These are phyloP conservation scores for Atkinsonella hypoxylon DNA, from an alignment of 2,329 filamentous ascomycete species.

Conservation along the genomic window DNA sequence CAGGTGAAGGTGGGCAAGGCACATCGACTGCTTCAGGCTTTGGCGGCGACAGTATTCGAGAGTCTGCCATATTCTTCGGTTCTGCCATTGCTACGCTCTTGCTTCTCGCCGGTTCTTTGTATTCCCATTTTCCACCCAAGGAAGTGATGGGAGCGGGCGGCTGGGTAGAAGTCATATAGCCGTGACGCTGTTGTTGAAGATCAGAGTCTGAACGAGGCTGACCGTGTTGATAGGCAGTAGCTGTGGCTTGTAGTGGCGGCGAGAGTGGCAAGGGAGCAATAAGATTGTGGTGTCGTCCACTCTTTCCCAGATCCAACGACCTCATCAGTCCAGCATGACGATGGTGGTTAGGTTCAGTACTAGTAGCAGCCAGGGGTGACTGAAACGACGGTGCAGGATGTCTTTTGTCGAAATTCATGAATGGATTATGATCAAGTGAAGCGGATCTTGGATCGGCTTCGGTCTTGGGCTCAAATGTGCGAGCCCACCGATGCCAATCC, in stretches of 20 bases:
- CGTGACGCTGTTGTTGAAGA: conserved; percentile 19
- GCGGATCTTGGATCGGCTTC: conserved; percentile 42
- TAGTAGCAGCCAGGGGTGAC: conserved; percentile 40
- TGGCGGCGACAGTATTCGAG: not conserved
- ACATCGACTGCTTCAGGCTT: conserved; percentile 17
- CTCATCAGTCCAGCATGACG: conserved; percentile 34
- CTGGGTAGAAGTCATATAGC: not conserved
- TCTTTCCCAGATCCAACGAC: conserved; percentile 28
- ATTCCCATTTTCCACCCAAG: not conserved
- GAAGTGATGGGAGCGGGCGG: not conserved
- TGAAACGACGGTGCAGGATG: conserved; percentile 50
- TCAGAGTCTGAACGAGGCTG: conserved; percentile 34
- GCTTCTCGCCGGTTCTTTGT: not conserved
- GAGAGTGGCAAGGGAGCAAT: conserved; percentile 26
- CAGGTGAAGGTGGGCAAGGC: conserved; percentile 34
- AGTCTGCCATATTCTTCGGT: not conserved
- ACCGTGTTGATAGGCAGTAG: conserved; percentile 28
- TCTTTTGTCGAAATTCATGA: conserved; percentile 50
- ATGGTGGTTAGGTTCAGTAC: conserved; percentile 31
- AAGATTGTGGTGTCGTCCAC: conserved; percentile 16
- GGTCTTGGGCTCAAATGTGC: conserved; percentile 23
- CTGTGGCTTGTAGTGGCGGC: conserved; percentile 21
- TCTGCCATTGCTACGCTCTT: not conserved
- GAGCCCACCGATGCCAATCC: conserved; percentile 30
- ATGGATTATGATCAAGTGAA: conserved; percentile 51